Base-by-base conservation (phyloP, 2,329 filamentous ascomycete genomes). In the Fusarium armeniacum region DNA sequence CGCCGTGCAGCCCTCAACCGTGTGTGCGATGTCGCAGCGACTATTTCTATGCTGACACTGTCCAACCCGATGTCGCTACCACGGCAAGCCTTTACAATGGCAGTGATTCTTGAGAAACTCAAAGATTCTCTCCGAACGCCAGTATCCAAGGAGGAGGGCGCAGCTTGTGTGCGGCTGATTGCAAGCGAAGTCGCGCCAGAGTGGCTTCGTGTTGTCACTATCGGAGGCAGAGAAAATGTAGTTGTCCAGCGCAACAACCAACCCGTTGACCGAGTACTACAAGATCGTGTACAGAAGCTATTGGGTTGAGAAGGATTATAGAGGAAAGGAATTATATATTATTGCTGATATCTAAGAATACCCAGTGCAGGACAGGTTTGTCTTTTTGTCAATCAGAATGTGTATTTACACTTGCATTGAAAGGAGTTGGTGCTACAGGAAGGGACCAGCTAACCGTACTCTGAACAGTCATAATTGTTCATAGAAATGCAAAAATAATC, bases 1-100 rank as follows among this genome's bases (percentile, higher is more conserved):
- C 89, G 90, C 15, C 85, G 84, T 16, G 86, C 88, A 5, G 91
- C 91, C 0, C 82, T 93, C 26, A 88, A 91, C 72, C 87, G 91
- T 12, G 86, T 89, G 1, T 83, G 85, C n/a, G 91, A 93, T 72
- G 86, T 94, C 12, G 85, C 89, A 3, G 85, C 88, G 8, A 87
- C 92, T 8, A 80, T 94, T 35, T 85, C 85, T n/a, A 87, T 92
- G 83, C 83, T 93, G 65, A 86, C 85, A 75, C 83, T 87, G 44
- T 83, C 83, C n/a, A 85, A 79, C 38, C 79, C 81, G 10, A 72
- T 77, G 45, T 81, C 80, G 32, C 83, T 87, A 73, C 85, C 83
- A 6, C 83, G 89, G 12, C 82, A 91, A 66, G 87, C 90, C 2
- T 93, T 92, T 74, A 86, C 87, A 26, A 86, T 93, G 83, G 81